phyloP scores from a whole-genome alignment of 2,329 filamentous ascomycete genomes.

The Leptographium wingfieldii region DNA sequence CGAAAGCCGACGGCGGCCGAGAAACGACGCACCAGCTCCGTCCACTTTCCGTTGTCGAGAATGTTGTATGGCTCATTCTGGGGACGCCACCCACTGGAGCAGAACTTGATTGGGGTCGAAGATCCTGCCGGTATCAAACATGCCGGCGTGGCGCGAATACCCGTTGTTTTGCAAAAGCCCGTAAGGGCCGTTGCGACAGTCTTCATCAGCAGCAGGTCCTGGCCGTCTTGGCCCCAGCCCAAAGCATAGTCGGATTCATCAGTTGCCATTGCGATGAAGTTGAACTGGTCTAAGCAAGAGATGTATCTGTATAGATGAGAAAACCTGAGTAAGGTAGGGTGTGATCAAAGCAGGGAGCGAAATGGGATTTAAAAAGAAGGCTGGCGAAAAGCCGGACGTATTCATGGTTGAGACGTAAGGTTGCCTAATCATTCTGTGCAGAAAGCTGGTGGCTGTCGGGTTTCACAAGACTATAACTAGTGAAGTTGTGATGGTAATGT shows the following conservation, averaged over 20 bases:
- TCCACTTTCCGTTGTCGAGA: conserved; percentile 5
- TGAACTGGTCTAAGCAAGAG: background rate
- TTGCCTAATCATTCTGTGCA: too few relatives aligned
- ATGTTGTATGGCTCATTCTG: background rate
- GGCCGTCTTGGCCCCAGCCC: conserved; percentile 1
- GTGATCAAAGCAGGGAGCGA: too few relatives aligned
- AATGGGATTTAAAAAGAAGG: too few relatives aligned
- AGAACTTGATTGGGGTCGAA: background rate
- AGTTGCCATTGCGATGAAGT: too few relatives aligned
- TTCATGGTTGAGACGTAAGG: too few relatives aligned
- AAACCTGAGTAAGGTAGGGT: too few relatives aligned
- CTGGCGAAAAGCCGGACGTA: too few relatives aligned
- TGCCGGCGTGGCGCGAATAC: conserved; percentile 5
- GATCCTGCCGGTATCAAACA: conserved; percentile 4
- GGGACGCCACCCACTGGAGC: conserved; percentile 7
- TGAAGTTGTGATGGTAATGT: too few relatives aligned
- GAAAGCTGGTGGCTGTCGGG: too few relatives aligned
- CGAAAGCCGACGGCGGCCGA: background rate
- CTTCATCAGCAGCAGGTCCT: background rate
- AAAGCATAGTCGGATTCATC: background rate
- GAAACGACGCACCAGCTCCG: conserved; percentile 5
- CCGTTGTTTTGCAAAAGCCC: background rate
- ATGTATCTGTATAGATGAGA: background rate
- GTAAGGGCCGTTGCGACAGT: background rate
- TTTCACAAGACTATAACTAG: too few relatives aligned